Base-by-base conservation (phyloP, 2,329 filamentous ascomycete genomes). In the Cladosporium sp. region DNA sequence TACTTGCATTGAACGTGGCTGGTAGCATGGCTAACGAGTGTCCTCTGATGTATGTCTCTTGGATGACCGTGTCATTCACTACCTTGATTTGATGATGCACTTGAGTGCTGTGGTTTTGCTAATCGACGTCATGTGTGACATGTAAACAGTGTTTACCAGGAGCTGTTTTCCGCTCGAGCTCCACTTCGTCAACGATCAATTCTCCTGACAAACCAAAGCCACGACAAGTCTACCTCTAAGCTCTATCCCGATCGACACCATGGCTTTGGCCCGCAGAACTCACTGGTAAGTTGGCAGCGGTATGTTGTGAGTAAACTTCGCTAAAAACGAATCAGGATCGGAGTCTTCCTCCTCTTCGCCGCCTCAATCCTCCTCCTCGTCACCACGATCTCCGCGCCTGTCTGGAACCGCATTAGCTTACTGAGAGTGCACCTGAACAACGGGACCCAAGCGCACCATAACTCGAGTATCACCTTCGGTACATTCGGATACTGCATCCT, bases 401-500 rank as follows among this genome's bases (percentile, higher is more conserved):
- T 86, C 42, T 77, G 84, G 63, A 75, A 83, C 64, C 64, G 78
- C 62, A 75, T 86, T 42, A 73, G 77, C 44, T 71, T 87, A 36
- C 68, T 87, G 57, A 78, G 76, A 58, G 77, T 87, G 59, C 71
- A 76, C 50, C 72, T 85, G 19, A 70, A 69, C 42, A 73, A 75
- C 61, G 63, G 67, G 24, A 70, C 68, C 9, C 59, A 64, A 20
- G 62, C 62, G 15, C 59, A 68, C 4, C 67, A 72, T 24, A 65
- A 76, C 37, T 72, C 70, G 3, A 58, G 62, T 10, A 70, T 85
- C 34, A 76, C 73, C 2, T 85, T 83, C 69, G 84, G 84, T 44
- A 83, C 81, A 0, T 86, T 85, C 71, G 84, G 84, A 7, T 83
- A 79, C 68, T 87, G 84, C 66, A 63, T 75, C 32, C 62, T 70